These are phyloP conservation scores for Cerrena zonata DNA, from an alignment of 1,284 basidiomycete species.

Conservation along the genomic window DNA sequence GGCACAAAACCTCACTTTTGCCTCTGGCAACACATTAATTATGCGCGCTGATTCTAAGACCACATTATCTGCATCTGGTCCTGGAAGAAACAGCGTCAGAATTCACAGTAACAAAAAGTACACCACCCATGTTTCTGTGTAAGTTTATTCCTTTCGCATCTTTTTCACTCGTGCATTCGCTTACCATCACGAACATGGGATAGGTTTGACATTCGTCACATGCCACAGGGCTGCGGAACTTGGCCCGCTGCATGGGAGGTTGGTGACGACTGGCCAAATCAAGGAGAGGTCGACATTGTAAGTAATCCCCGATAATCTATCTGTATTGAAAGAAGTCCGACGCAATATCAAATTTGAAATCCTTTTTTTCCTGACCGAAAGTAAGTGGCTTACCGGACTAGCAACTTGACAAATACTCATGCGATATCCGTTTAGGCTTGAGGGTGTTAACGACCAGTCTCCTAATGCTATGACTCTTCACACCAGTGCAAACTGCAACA, in stretches of 20 bases:
- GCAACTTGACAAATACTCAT: conserved; percentile 31
- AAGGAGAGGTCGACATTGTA: conserved; percentile 31
- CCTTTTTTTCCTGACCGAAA: background rate
- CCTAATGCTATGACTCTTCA: conserved; percentile 48
- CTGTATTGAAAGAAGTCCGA: too few species aligned
- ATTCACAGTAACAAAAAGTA: conserved; percentile 44
- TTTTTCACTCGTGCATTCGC: background rate
- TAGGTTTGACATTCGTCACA: conserved; percentile 47
- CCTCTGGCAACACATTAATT: conserved; percentile 17
- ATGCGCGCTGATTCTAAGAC: conserved; percentile 46
- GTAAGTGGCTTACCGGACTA: conserved; percentile 11
- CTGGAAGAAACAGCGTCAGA: conserved; percentile 55
- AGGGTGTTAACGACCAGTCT: conserved; percentile 42
- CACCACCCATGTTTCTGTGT: conserved; percentile 50
- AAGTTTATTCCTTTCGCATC: conserved; percentile 18
- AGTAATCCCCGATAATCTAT: conserved; percentile 4
- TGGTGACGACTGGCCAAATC: conserved; percentile 30
- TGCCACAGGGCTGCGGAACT: conserved; percentile 55
- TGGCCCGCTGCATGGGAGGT: conserved; percentile 52
- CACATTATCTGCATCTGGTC: conserved; percentile 34
- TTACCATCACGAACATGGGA: background rate
- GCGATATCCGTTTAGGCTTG: conserved; percentile 26
- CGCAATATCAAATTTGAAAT: too few species aligned
- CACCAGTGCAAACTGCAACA: conserved; percentile 36
- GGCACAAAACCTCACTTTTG: conserved; percentile 21